Evolutionary conservation across 805 yeast genomes (phyloP).

Genomic region (Metschnikowia corniflorae): DNA sequence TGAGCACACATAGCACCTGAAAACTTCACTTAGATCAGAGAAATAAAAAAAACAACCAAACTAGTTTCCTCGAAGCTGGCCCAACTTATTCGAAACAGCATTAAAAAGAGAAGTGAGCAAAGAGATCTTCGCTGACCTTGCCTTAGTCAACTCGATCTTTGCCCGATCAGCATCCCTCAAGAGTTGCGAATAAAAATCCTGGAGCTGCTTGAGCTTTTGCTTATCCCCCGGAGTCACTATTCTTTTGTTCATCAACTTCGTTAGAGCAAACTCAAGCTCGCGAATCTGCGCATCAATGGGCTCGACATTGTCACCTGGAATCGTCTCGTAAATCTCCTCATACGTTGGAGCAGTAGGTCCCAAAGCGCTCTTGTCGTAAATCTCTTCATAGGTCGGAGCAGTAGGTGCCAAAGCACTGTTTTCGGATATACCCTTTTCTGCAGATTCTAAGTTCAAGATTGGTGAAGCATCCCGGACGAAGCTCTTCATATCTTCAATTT

Average conservation of each 20-base stretch:
- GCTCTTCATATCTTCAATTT: background rate
- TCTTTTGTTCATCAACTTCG: background rate
- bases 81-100: too few species aligned
- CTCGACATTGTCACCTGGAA: background rate
- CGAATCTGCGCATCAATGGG: constrained; percentile 1
- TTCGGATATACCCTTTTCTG: too few species aligned
- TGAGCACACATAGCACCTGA: too few species aligned
- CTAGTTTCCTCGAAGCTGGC: too few species aligned
- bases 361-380: too few species aligned
- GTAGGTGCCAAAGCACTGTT: too few species aligned
- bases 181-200: background rate
- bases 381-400: background rate
- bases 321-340: too few species aligned
- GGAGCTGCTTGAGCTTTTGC: background rate
- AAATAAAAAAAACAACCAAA: too few species aligned
- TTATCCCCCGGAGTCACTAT: background rate
- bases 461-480: background rate
- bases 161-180: background rate
- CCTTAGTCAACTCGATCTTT: background rate
- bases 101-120: too few species aligned
- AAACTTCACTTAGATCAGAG: too few species aligned
- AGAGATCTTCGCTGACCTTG: background rate
- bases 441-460: too few species aligned
- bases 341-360: background rate
- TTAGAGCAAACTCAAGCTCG: background rate